phyloP scores from a whole-genome alignment of 2,329 filamentous ascomycete genomes.

The Parastagonospora nodorum region DNA sequence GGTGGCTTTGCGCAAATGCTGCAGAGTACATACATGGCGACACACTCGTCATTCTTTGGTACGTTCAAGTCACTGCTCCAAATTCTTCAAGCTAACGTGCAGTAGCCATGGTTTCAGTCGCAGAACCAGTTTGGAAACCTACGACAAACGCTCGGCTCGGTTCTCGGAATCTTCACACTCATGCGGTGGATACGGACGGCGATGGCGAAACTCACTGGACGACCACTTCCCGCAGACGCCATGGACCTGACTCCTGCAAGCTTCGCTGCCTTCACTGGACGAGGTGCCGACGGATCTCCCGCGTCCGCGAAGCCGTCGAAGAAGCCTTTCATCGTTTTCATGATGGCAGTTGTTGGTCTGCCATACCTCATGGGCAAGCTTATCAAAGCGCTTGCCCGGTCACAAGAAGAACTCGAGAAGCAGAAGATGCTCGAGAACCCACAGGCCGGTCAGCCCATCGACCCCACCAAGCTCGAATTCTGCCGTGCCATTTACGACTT shows the following conservation, averaged over 20 bases:
- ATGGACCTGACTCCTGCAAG: slow-evolving; percentile 85
- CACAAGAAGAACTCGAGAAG: slow-evolving; percentile 81
- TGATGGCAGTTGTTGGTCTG: slow-evolving; percentile 90
- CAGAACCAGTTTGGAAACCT: slow-evolving; percentile 96
- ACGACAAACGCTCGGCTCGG: slow-evolving; percentile 88
- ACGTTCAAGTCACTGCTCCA: slow-evolving; percentile 44
- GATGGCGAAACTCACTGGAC: slow-evolving; percentile 89
- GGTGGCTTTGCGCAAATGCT: slow-evolving; percentile 99
- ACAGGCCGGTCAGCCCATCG: slow-evolving; percentile 62
- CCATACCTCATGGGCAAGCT: slow-evolving; percentile 98
- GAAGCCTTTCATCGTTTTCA: slow-evolving; percentile 95
- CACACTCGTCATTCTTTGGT: slow-evolving; percentile 98
- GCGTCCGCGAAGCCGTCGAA: slow-evolving; percentile 75
- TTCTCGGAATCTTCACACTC: slow-evolving; percentile 92
- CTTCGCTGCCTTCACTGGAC: slow-evolving; percentile 87
- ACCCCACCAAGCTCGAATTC: slow-evolving; percentile 92
- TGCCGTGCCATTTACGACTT: slow-evolving; percentile 96
- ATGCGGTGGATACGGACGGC: slow-evolving; percentile 93
- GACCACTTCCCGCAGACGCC: slow-evolving; percentile 85
- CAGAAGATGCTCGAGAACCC: slow-evolving; percentile 59
- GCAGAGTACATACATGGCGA: slow-evolving; percentile 99
- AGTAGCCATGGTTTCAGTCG: slow-evolving; percentile 90
- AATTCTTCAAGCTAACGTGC: slow-evolving; percentile 15
- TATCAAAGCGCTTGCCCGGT: slow-evolving; percentile 81
- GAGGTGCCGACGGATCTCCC: slow-evolving; percentile 68